phyloP scores from a whole-genome alignment of 2,329 filamentous ascomycete genomes.

The Grosmannia huntii region DNA sequence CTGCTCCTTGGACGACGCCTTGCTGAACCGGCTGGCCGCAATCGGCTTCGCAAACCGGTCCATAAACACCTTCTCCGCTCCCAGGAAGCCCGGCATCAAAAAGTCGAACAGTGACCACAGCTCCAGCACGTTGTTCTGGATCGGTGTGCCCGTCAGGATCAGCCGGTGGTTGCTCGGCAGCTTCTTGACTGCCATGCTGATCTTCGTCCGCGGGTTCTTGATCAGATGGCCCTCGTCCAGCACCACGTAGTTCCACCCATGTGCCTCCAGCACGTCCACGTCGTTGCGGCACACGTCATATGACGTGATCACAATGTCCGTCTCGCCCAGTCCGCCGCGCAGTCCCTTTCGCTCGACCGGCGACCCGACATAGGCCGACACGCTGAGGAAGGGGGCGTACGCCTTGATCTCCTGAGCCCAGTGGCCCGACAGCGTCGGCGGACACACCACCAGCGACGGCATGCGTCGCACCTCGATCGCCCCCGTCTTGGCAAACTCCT shows the following conservation, averaged over 20 bases:
- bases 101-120: constrained; percentile 98
- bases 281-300: constrained; percentile 98
- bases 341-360: constrained; percentile 66
- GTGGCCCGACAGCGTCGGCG: constrained; percentile 89
- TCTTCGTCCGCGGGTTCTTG: constrained; percentile 97
- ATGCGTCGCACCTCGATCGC: constrained; percentile 66
- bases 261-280: constrained; percentile 65
- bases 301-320: constrained; percentile 91
- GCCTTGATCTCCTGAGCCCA: constrained; percentile 97
- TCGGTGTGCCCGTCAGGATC: constrained; percentile 92
- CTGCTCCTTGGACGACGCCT: constrained; percentile 96
- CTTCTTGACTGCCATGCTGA: constrained; percentile 82
- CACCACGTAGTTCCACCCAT: constrained; percentile 92
- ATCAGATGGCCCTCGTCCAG: constrained; percentile 96
- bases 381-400: constrained; percentile 86
- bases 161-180: constrained; percentile 85
- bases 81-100: constrained; percentile 95
- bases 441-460: constrained; percentile 89
- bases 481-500: constrained; percentile 76
- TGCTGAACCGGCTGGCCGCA: constrained; percentile 85
- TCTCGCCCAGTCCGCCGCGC: constrained; percentile 55
- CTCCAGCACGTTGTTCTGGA: constrained; percentile 95
- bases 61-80: constrained; percentile 87
- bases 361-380: constrained; percentile 82
- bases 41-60: constrained; percentile 94